Conservation (phyloP, 306 rosid species). For the cucumber (Cucumis sativus) region Cucumber_9930_V3 NC_026657.2:13194001-13194500, state of each 20-base stretch:
- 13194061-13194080: constrained; percentile 22
- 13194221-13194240: constrained; percentile 4
- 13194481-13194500: constrained; percentile 81
- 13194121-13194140: constrained; percentile 34
- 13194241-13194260: constrained; percentile 38
- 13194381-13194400: not conserved
- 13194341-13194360: constrained; percentile 14
- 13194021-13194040: constrained; percentile 60
- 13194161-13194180: constrained; percentile 13
- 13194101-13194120: constrained; percentile 40
- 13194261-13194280: constrained; percentile 46
- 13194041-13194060: constrained; percentile 26
- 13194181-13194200: constrained; percentile 3
- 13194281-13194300: not conserved
- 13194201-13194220: not conserved
- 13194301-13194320: constrained; percentile 24
- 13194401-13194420: constrained; percentile 7
- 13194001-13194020: constrained; percentile 75
- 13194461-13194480: constrained; percentile 42
- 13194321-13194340: constrained; percentile 34
- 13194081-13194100: constrained; percentile 68
- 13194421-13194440: constrained; percentile 40
- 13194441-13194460: constrained; percentile 67
- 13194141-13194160: constrained; percentile 30
- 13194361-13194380: constrained; percentile 4